Conservation (phyloP, 176 grass and related monocot genomes). For the Chloris gayana region DNA sequence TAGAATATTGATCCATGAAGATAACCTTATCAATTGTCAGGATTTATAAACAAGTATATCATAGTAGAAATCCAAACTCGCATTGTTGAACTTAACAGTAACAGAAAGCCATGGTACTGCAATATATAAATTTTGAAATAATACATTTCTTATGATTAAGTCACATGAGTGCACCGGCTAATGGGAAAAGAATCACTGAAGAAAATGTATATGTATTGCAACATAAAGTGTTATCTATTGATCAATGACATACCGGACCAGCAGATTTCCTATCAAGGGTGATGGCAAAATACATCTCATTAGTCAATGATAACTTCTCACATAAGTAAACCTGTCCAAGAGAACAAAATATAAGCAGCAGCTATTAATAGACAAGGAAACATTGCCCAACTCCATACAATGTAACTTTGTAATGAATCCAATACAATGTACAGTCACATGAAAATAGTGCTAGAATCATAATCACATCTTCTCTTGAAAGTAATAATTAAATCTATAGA, state of each 20-base stretch:
- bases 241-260: conserved; percentile 74
- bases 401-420: neutral
- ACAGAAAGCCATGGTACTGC: neutral
- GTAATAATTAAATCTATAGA: neutral
- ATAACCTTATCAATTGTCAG: conserved; percentile 1
- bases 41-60: neutral
- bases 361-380: conserved; percentile 21
- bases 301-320: conserved; percentile 92
- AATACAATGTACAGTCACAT: neutral
- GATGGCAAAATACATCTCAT: conserved; percentile 99
- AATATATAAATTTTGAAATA: neutral
- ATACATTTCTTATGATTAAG: neutral
- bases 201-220: conserved; percentile 13
- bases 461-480: neutral
- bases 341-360: conserved; percentile 29
- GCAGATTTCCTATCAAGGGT: conserved; percentile 91
- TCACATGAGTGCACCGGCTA: neutral
- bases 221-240: neutral
- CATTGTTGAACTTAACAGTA: neutral
- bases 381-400: neutral
- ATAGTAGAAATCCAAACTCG: neutral
- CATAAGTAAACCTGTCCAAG: conserved; percentile 89
- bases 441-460: neutral
- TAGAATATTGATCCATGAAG: neutral
- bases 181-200: neutral